Evolutionary conservation across 768 basidiomycete genomes (phyloP).

Genomic region (Phallus indusiatus): DNA sequence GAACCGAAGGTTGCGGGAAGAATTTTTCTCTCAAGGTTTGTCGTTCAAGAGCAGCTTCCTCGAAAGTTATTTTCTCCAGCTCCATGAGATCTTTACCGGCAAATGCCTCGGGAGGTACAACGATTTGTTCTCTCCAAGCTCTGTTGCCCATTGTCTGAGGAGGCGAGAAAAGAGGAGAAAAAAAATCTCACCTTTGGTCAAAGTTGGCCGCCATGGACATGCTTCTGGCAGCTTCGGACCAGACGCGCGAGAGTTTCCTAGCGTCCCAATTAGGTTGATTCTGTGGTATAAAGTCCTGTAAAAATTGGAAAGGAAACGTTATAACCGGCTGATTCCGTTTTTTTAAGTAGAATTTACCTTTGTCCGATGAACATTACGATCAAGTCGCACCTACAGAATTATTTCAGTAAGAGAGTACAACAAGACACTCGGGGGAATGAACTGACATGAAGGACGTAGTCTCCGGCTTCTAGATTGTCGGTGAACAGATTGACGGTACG

Average conservation of each 20-base stretch:
- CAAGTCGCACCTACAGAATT: slow-evolving; percentile 2
- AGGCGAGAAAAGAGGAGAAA: background rate
- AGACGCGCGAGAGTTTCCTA: slow-evolving; percentile 5
- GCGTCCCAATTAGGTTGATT: background rate
- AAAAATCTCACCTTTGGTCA: slow-evolving; percentile 1
- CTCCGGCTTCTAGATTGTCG: slow-evolving; percentile 18
- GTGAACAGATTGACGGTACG: slow-evolving; percentile 18
- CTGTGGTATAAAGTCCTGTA: background rate
- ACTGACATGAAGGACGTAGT: slow-evolving; percentile 25
- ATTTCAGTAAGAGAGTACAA: background rate
- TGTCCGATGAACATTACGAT: slow-evolving; percentile 4
- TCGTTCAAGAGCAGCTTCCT: background rate
- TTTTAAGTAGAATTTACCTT: background rate
- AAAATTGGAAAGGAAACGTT: background rate
- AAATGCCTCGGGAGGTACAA: slow-evolving; percentile 7
- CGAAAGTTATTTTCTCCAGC: slow-evolving; percentile 5
- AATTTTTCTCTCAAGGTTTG: slow-evolving; percentile 2
- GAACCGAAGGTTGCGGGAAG: background rate
- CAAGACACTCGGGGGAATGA: background rate
- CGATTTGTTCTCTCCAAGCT: slow-evolving; percentile 4
- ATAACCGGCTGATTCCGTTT: background rate
- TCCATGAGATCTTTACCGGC: slow-evolving; percentile 7
- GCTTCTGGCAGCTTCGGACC: slow-evolving; percentile 5
- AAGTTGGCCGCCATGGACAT: slow-evolving; percentile 12
- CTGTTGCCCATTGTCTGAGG: background rate